Evolutionary conservation across 495 filamentous ascomycete genomes (phyloP), one percentile per base, ranked within the genome.

Genomic region (Xylaria bambusicola): DNA sequence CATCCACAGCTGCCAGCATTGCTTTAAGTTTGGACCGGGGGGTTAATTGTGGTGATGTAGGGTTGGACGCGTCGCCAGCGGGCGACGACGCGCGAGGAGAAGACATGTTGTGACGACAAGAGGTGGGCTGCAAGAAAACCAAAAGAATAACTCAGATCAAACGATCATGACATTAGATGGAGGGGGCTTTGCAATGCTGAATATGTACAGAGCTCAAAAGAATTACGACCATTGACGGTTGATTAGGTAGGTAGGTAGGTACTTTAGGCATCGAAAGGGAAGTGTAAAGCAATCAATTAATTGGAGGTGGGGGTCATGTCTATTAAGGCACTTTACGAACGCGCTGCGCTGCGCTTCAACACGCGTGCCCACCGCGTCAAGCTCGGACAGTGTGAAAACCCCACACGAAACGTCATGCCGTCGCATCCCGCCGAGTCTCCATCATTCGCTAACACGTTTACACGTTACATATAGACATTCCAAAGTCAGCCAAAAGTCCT

Each of bases 21-120:
- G 85, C 85, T 68, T 83, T 84, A 65, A 91, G 81, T 68, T 91
- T 92, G 58, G 81, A 84, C 21, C 80, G 80, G 17, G 89, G 89
- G 0, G 88, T 90, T 52, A 91, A 66, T 56, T 66, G 65, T 47
- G 69, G 69, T 33, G 63, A 66, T 45, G 69, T 68, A 48, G 71
- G 66, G 9, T 64, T 24, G 9, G 71, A 64, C 33, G 49, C 54
- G 36, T 58, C 53, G 36, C 55, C 69, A 13, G 55, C 62, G 21
- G 73, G 74, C 27, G 78, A 78, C 5, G 72, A 58, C 35, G 72
- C 68, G 56, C 68, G 62, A 42, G 76, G 64, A 17, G 78, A 75
- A 66, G 78, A 67, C 78, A 80, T 83, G 68, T 58, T 67, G 57
- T 35, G 64, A 70, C 20, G 50, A 62, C 53, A 42, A 45, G 44